Evolutionary conservation across 495 filamentous ascomycete species (phyloP), one percentile per base, ranked within the genome.

Genomic region (Niebla homalea): DNA sequence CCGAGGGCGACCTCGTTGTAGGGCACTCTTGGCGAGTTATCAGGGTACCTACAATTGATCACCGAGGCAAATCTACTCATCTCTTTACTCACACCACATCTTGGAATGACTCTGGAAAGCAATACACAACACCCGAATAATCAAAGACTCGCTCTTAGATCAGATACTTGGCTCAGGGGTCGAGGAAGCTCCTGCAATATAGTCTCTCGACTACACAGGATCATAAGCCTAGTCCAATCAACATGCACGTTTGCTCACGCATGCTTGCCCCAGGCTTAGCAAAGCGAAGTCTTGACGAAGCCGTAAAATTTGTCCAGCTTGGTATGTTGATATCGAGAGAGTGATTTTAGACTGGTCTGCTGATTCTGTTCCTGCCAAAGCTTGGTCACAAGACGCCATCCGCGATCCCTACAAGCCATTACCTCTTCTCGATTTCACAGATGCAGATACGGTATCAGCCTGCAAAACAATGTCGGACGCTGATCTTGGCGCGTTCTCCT

Each of bases 381-480:
- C 72, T 5, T 64, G 71, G 59, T 76, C 71, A 52, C 62, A 63
- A 26, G 75, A 78, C 57, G 65, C 59, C 43, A 63, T 77, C 26
- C 61, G 61, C 29, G 70, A 60, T 7, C 71, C 71, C n/a, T 71
- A 66, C 5, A 72, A 69, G 37, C 70, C 73, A 0, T 71, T 70
- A 48, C 46, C 54, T n/a, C 66, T 77, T 23, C 62, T 75, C 29
- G 62, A 75, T 46, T 75, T 97, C 69, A 74, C 79, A 68, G 68
- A 77, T 49, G 73, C 79, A 37, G 67, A 74, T 11, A 73, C 77
- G 12, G 60, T 87, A 29, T 62, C 73, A 16, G 68, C 68, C 36
- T 90, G 84, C 73, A 94, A 90, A 61, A 71, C 81, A 47, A 88
- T 97, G 79, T 83, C 77, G 61, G 92, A 98, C 62, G 70, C 68